Conservation (phyloP, 1,284 basidiomycete species). For the Malassezia vespertilionis region DNA sequence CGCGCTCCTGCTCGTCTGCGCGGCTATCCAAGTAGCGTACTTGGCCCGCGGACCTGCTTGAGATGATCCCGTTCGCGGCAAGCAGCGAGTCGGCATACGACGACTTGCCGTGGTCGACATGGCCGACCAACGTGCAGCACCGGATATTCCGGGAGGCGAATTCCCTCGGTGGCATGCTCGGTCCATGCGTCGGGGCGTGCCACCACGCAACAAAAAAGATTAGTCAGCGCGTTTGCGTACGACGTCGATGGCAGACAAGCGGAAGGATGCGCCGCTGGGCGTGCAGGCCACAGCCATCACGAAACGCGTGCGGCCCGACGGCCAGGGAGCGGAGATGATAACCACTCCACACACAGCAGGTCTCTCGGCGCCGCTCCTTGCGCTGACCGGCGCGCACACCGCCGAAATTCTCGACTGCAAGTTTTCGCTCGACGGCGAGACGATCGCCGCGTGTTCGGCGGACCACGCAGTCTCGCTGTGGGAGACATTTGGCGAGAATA, state of each 20-base stretch:
- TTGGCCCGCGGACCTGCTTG: conserved; percentile 84
- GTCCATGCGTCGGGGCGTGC: not conserved
- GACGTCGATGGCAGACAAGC: conserved; percentile 37
- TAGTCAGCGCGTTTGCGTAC: conserved; percentile 5
- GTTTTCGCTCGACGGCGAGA: conserved; percentile 35
- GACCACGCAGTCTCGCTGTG: conserved; percentile 43
- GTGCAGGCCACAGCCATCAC: conserved; percentile 21
- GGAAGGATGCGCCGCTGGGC: conserved; percentile 28
- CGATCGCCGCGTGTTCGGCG: conserved; percentile 34
- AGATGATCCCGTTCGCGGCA: conserved; percentile 96
- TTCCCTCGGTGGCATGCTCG: conserved; percentile 15
- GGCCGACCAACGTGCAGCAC: conserved; percentile 44
- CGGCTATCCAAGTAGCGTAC: conserved; percentile 88
- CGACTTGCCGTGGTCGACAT: conserved; percentile 47
- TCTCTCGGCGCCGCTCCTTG: conserved; percentile 32
- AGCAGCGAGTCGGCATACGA: conserved; percentile 86
- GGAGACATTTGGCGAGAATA: conserved; percentile 38
- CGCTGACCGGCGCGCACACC: conserved; percentile 34
- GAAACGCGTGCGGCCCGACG: conserved; percentile 32
- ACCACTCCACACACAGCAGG: conserved; percentile 33
- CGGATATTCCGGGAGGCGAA: conserved; percentile 42
- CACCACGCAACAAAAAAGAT: not conserved
- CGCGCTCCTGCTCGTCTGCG: conserved; percentile 93
- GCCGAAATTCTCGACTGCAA: conserved; percentile 37
- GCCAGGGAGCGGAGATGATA: conserved; percentile 22